Conservation (phyloP, 495 filamentous ascomycete species). For the Terfezia boudieri region DNA sequence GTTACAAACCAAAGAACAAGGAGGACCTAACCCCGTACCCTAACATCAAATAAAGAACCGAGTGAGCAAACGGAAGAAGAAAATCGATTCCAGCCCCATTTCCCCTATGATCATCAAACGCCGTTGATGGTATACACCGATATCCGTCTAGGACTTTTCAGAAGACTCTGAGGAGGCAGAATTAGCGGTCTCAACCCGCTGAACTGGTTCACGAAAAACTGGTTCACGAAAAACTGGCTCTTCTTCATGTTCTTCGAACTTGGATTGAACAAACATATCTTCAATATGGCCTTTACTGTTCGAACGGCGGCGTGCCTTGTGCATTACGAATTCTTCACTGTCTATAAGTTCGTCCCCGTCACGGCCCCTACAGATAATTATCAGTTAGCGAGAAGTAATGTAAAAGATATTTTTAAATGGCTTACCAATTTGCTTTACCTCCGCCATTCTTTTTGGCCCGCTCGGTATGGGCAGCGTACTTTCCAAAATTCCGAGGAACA, state of each 20-base stretch:
- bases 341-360: constrained; percentile 66
- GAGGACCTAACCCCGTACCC: too few species aligned
- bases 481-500: constrained; percentile 78
- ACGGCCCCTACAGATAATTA: constrained; percentile 34
- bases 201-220: constrained; percentile 67
- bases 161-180: background rate
- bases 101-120: too few species aligned
- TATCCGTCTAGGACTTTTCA: background rate
- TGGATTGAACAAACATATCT: constrained; percentile 49
- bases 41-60: too few species aligned
- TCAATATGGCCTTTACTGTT: constrained; percentile 56
- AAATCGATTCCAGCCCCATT: too few species aligned
- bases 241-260: constrained; percentile 64
- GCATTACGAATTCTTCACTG: constrained; percentile 45
- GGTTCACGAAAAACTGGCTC: constrained; percentile 87
- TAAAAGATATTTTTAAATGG: background rate
- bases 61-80: too few species aligned
- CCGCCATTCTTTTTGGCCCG: constrained; percentile 93
- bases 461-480: constrained; percentile 63
- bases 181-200: constrained; percentile 29
- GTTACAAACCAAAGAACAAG: too few species aligned
- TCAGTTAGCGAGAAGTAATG: constrained; percentile 1
- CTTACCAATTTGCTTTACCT: constrained; percentile 86
- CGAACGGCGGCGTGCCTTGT: constrained; percentile 73
- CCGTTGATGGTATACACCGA: too few species aligned